Base-by-base conservation (phyloP, 2,329 filamentous ascomycete species). In the Arthrobotrys musiformis region DNA sequence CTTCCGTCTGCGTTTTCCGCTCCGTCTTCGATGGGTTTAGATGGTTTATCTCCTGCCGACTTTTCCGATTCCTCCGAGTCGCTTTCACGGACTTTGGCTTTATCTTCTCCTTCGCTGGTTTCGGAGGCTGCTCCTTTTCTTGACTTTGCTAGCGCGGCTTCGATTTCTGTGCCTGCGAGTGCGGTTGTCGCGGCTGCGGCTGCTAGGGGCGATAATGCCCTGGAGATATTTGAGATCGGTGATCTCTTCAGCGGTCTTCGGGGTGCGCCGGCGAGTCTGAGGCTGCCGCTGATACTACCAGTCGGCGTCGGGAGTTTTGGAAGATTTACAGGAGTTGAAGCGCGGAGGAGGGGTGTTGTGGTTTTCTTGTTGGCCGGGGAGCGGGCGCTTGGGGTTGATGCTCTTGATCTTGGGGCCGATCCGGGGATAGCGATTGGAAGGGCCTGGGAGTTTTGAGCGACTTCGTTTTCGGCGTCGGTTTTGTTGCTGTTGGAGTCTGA, bases 351-450 rank as follows among this genome's bases (percentile, higher is more conserved):
- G 4, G 74, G 74, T 15, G n/a, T n/a, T n/a, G 74, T 76, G 19
- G 64, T 61, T 33, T 76, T 75, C 30, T 68, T 76, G 28, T 61
- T 76, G 9, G 46, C 35, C 26, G 74, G 74, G 17, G 67, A 70
- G 8, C 68, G 67, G 13, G 72, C 64, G 11, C 54, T 58, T 9
- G 74, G 74, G 17, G 74, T 78, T 8, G 74, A 78, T 30, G 74
- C 74, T 60, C 74, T 61, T 1, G 74, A 78, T 54, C 74, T 66
- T 6, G 74, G 74, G 4, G 74, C 74, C 13, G 74, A 78, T 48
- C 74, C 74, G 4, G 74, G 74, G 11, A 78, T 78, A 9, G 74
- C 74, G 42, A 78, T 78, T 2, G 74, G 74, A 13, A 70, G 33
- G n/a, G 74, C 64, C 30, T 68, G 74, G 1, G 74, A 72, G 58